Evolutionary conservation across 192 early-diverging fungal genomes (phyloP), one percentile per base, ranked within the genome.

Genomic region (Jimgerdemannia flammicorona): DNA sequence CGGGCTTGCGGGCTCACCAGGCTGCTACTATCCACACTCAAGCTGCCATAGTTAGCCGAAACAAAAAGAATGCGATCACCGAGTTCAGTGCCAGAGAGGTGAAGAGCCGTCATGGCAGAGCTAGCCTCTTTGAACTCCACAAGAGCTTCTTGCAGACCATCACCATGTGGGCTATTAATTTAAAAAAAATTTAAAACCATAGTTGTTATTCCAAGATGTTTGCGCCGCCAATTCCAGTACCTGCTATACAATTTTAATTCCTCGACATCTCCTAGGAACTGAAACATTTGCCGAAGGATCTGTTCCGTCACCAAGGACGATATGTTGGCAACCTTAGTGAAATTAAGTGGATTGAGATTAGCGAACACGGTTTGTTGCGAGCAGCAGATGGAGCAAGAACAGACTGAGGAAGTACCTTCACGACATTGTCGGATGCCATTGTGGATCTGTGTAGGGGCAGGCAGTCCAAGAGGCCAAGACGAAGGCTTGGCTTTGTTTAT

Each of bases 31-130:
- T 79, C 39, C 39, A 70, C 54, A 66, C 74, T 74, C 71, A 69
- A 17, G 67, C 69, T 59, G 17, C 64, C 64, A 8, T 70, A 74
- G 19, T 79, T 74, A 59, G 69, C 64, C 10, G 83, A 87, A 11
- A 93, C 84, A 20, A 87, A 76, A 7, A 93, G 78, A 29, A 90
- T 81, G 4, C 89, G 87, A 75, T 93, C 92, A 19, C 85, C 91
- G 7, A 94, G 76, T 71, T 89, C 86, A 0, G 87, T 88, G 1
- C 93, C 93, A 3, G 90, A 85, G 19, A 94, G 83, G 72, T 87
- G 87, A 67, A 91, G 67, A 2, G 92, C 92, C 8, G 87, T 77
- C 39, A 68, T 69, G 4, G 87, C 89, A 0, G 88, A 78, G 2
- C 49, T 40, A 4, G 84, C 66, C 11, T 88, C 85, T 7, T 44